Evolutionary conservation across 2,329 filamentous ascomycete genomes (phyloP), one percentile per base, ranked within the genome.

Genomic region (Madurella mycetomatis): DNA sequence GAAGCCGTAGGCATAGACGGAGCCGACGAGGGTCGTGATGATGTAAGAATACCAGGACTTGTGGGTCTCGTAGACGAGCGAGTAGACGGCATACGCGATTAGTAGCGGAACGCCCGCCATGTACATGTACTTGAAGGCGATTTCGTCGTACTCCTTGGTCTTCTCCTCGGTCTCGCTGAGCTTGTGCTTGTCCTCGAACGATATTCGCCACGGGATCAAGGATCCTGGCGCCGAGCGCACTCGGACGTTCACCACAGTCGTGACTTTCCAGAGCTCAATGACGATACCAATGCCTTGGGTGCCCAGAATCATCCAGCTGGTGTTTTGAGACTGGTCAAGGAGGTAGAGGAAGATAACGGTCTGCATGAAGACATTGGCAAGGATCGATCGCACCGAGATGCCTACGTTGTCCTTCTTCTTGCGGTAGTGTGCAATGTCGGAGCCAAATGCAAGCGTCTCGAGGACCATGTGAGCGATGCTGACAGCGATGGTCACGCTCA

Each of bases 371-470:
- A 97, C 92, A 67, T 97, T 99, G 69, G 90, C 91, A 54, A 99
- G 78, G 66, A 99, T 99, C 32, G 92, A 95, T 54, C 94, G 90
- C 56, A 99, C 88, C 1, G 92, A 96, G 44, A 96, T 95, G 60
- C 94, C 94, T 30, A 99, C 88, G 55, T 96, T 94, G 75, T 97
- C 95, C 79, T 99, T 99, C 86, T 99, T 99, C 78, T 97, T 96
- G 69, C 92, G 90, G 84, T 94, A 99, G 73, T 99, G 94, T 47
- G 91, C 85, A 69, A 99, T 96, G 69, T 99, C 94, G 68, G 88
- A 96, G 67, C 95, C 96, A 76, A 99, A 99, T 1, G 94, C 94
- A 34, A 99, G 82, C 67, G 88, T 92, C 73, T 99, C 94, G 60
- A 99, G 92, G 63, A 99, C 77, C 81, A 96, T 91, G 74, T 99